A percentile compares a stretch with the other conserved stretches of the same genome.
Conservation (phyloP, 2,329 filamentous ascomycete genomes). For the Curvularia hawaiiensis region DNA sequence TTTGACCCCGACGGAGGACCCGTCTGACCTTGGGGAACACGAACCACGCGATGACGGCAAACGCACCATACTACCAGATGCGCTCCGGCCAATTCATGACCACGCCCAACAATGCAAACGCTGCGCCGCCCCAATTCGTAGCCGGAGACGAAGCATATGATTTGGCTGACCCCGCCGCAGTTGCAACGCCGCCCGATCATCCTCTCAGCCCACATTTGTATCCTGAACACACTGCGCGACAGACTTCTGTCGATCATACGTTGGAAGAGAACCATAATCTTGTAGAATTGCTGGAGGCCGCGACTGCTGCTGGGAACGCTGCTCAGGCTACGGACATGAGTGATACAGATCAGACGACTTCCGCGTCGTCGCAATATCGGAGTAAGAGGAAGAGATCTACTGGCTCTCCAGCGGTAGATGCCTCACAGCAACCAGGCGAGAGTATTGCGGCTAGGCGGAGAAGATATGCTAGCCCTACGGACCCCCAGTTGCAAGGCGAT, state of each 20-base stretch:
- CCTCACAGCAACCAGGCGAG: slow-evolving; percentile 9
- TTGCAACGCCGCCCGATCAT: slow-evolving; percentile 20
- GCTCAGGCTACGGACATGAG: slow-evolving; percentile 22
- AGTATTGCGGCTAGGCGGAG: slow-evolving; percentile 27
- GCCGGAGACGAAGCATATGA: slow-evolving; percentile 32
- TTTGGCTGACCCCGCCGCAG: slow-evolving; percentile 18
- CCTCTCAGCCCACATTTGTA: slow-evolving; percentile 24
- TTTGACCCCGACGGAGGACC: slow-evolving; percentile 13
- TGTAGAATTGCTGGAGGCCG: slow-evolving; percentile 45
- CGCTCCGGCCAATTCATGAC: slow-evolving; percentile 35
- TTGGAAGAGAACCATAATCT: slow-evolving; percentile 41
- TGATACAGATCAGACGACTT: neutral
- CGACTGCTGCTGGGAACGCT: slow-evolving; percentile 41
- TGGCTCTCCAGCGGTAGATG: slow-evolving; percentile 16
- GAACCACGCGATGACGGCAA: slow-evolving; percentile 37
- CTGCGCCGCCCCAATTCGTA: slow-evolving; percentile 18
- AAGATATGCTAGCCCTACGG: slow-evolving; percentile 24
- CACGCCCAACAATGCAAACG: slow-evolving; percentile 31
- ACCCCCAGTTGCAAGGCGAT: slow-evolving; percentile 17
- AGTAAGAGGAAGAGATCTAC: slow-evolving; percentile 37
- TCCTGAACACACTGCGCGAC: slow-evolving; percentile 21
- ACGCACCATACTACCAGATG: slow-evolving; percentile 46
- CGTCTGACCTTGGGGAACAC: slow-evolving; percentile 20
- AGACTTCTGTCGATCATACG: slow-evolving; percentile 20
- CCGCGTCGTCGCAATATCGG: slow-evolving; percentile 15